Base-by-base conservation (phyloP, 1,284 basidiomycete species). In the Microbotryomycetes sp. region DNA sequence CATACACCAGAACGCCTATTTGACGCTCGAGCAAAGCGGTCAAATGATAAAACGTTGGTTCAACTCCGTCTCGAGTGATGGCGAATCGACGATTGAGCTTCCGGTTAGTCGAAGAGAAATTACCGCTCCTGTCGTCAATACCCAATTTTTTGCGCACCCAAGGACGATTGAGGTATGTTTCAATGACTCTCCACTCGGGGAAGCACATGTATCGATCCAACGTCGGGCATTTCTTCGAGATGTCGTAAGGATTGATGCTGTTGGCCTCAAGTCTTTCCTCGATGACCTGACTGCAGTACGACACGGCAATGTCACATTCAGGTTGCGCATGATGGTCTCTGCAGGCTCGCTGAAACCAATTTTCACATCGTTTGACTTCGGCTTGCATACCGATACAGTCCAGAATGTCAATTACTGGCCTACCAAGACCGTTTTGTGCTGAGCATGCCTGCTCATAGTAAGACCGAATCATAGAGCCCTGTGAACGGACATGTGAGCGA, bases 1-100 rank as follows among this genome's bases (percentile, higher is more conserved):
- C 84, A 67, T 88, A 88, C 63, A 89, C 84, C 54, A 91, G 78
- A 28, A 89, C 77, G 23, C 83, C 80, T 46, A 91, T 75, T 5
- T 84, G 85, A 30, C 87, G 82, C 71, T 91, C 88, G 23, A 92
- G 81, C 32, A 92, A 80, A 2, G 79, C 83, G 19, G 56, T 62
- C 7, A 47, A 49, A 36, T 64, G 58, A 50, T 42, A 65, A 52
- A 59, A 51, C 4, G 63, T 51, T 22, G 56, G 47, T 4, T 53
- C 54, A 32, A 58, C 31, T 19, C 47, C 31, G 50, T 47, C 50
- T 6, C 22, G 25, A 16, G 58, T 22, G 36, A 15, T 14, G 32
- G 31, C 47, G 54, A 65, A 70, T 3, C 49, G 54, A 23, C 9
- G 25, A 4, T 59, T 29, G 30, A 71, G 60, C 31, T 64, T 53